Base-by-base conservation (phyloP, 2,329 filamentous ascomycete species). In the Endocalyx cinctus region DNA sequence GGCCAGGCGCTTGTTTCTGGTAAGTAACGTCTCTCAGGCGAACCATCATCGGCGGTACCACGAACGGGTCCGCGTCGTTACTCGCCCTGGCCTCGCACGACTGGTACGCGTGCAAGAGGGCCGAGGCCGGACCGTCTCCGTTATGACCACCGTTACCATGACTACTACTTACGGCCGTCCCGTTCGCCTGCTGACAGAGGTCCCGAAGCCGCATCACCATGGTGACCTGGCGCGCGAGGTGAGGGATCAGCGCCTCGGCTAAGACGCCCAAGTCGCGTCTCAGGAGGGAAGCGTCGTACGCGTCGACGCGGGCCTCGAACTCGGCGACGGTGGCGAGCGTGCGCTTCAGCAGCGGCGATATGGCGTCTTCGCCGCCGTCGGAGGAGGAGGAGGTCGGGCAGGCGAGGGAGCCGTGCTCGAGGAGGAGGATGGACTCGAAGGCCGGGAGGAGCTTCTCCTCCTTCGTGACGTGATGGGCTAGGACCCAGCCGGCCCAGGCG, bases 401-500 rank as follows among this genome's bases (percentile, higher is more conserved):
- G 27, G 16, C 28, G 46, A 47, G 34, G 34, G 47, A 26, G 26
- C 41, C 39, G 29, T 27, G 36, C 37, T 38, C 42, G 34, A 44
- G 42, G 41, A 35, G 42, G 6, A 57, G 38, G 6, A 29, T 42
- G 10, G 40, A 43, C 29, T 51, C 52, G 18, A 58, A 51, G 4
- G 38, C 44, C 5, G 59, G 57, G 20, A 62, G 51, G 35, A 59
- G 47, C 13, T 28, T 30, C 6, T 32, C 40, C 37, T 60, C 55
- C 35, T 60, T 54, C 2, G 48, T 36, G 5, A 35, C 37, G 26
- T 61, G 58, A 27, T 62, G 52, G 27, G 54, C 50, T 10, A 54
- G 41, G 4, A 60, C 29, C 40, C 51, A 56, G 5, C 45, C 33
- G n/a, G 40, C 45, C 51, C 54, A 59, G 18, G 42, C 46, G 12